Conservation (phyloP, 257 asterid species). For the Solanum virginianum region DNA sequence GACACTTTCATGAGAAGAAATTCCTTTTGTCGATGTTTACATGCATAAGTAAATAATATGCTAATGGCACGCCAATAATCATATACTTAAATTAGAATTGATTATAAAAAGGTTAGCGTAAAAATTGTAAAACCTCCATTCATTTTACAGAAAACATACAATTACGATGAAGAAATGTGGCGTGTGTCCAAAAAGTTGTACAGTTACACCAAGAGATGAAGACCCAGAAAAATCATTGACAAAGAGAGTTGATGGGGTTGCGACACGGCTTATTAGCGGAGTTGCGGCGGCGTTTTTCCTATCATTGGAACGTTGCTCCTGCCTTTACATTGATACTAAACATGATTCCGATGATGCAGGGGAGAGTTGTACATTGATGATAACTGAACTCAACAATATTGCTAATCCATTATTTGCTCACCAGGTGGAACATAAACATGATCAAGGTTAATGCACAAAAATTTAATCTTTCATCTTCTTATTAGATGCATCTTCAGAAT, state of each 20-base stretch:
- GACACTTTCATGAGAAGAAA: not conserved
- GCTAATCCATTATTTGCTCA: not conserved
- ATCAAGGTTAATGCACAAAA: not conserved
- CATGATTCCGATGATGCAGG: slow-evolving; percentile 29
- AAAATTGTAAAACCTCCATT: not conserved
- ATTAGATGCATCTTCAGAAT: not conserved
- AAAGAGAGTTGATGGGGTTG: slow-evolving; percentile 24
- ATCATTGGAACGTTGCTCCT: slow-evolving; percentile 39
- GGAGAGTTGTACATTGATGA: slow-evolving; percentile 21
- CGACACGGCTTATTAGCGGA: slow-evolving; percentile 23
- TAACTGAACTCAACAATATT: not conserved
- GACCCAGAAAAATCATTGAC: slow-evolving; percentile 3
- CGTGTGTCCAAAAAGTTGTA: slow-evolving; percentile 11
- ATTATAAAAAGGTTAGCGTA: not conserved
- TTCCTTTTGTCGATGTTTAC: not conserved
- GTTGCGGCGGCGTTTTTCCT: slow-evolving; percentile 29
- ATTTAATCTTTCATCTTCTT: not conserved
- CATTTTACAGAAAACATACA: not conserved
- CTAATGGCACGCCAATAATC: not conserved
- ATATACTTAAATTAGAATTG: not conserved
- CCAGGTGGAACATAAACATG: not conserved
- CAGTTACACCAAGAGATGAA: not conserved
- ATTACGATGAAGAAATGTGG: not conserved
- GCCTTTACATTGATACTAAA: slow-evolving; percentile 34
- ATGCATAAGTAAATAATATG: not conserved